phyloP scores from a whole-genome alignment of 106 monocot species.

The Amphibolis antarctica region DNA sequence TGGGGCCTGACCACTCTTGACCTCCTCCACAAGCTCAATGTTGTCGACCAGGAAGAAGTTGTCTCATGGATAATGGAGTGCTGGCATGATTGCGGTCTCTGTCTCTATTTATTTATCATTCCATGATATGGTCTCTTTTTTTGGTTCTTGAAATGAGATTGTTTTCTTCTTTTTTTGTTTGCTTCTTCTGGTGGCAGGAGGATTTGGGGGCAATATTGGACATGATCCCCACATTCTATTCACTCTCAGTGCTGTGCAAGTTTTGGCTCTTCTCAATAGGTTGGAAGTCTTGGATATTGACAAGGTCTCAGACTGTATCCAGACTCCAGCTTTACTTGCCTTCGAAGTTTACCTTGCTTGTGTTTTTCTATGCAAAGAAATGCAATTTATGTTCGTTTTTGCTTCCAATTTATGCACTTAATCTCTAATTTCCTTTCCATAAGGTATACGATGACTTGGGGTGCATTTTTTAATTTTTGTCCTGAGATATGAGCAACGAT shows the following conservation, averaged over 20 bases:
- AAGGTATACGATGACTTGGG: too few relatives aligned
- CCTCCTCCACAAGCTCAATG: constrained; percentile 52
- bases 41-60: constrained; percentile 48
- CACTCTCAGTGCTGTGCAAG: constrained; percentile 87
- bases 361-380: not conserved
- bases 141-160: not conserved
- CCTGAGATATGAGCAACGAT: too few relatives aligned
- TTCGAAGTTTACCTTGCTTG: not conserved
- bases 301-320: constrained; percentile 82
- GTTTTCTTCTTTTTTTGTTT: not conserved
- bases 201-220: constrained; percentile 78
- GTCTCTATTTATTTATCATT: not conserved
- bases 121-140: not conserved
- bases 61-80: constrained; percentile 78
- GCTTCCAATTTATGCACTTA: too few relatives aligned
- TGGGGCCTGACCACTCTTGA: constrained; percentile 95
- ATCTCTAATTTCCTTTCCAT: not conserved
- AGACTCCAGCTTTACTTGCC: constrained; percentile 27
- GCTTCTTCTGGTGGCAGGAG: constrained; percentile 33
- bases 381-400: not conserved
- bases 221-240: constrained; percentile 81
- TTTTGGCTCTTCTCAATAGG: constrained; percentile 63
- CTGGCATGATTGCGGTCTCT: constrained; percentile 47
- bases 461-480: too few relatives aligned
- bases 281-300: constrained; percentile 63